Conservation (phyloP, 345 rosid genomes). For the Brassica napus region DNA sequence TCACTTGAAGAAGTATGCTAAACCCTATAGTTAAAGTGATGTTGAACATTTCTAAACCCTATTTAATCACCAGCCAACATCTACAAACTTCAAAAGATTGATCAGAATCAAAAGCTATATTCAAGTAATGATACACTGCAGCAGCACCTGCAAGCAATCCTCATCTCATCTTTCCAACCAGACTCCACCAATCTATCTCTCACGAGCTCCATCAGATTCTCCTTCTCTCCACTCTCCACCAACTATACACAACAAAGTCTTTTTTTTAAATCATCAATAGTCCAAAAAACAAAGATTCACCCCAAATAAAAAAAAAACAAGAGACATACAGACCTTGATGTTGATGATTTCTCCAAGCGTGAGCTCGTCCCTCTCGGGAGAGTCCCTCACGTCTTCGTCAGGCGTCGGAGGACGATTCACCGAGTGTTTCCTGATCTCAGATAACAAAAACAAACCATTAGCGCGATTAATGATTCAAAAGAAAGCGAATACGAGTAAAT, state of each 20-base stretch:
- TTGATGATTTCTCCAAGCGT: conserved; percentile 64
- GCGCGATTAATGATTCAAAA: neutral
- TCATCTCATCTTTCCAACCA: conserved; percentile 90
- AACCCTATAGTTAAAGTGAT: neutral
- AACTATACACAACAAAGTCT: conserved; percentile 33
- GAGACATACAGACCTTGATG: conserved; percentile 53
- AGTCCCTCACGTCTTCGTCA: conserved; percentile 43
- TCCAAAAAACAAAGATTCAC: neutral
- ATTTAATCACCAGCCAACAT: neutral
- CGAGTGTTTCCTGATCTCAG: conserved; percentile 55
- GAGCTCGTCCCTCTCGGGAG: conserved; percentile 37
- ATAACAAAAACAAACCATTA: neutral
- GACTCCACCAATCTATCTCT: conserved; percentile 75
- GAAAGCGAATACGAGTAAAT: neutral
- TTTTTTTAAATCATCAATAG: neutral
- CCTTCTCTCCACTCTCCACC: conserved; percentile 77
- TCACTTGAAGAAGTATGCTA: neutral
- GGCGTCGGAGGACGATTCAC: conserved; percentile 71
- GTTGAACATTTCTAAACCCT: neutral
- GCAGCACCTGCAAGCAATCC: conserved; percentile 68
- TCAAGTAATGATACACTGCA: too few species aligned
- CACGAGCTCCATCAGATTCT: conserved; percentile 69
- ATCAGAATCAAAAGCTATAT: neutral
- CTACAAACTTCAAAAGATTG: neutral
- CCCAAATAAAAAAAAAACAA: neutral